These are phyloP conservation scores for Sarocladium oryzae DNA, from an alignment of 2,329 filamentous ascomycete species.

Conservation along the genomic window DNA sequence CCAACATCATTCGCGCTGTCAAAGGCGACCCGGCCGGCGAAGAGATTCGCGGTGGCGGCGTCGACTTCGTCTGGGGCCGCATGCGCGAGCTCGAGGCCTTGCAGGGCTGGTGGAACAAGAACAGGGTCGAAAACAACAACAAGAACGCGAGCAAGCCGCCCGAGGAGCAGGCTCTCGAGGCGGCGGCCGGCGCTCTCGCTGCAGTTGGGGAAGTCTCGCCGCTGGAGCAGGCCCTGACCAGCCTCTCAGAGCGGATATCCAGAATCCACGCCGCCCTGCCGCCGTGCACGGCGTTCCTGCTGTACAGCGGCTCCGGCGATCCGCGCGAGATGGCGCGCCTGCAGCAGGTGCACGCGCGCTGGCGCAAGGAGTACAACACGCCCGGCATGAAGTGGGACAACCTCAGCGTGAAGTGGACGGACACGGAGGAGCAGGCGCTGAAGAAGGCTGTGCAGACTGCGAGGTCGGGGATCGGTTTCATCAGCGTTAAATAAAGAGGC, in stretches of 20 bases:
- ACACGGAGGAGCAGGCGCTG: constrained; percentile 57
- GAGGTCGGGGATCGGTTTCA: constrained; percentile 57
- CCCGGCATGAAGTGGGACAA: constrained; percentile 60
- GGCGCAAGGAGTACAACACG: constrained; percentile 58
- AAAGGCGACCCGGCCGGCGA: constrained; percentile 51
- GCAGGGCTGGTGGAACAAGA: constrained; percentile 62
- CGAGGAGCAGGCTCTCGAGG: constrained; percentile 3
- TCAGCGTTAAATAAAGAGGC: constrained; percentile 50
- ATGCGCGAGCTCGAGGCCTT: constrained; percentile 59
- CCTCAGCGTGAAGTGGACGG: constrained; percentile 61
- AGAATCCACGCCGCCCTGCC: constrained; percentile 53
- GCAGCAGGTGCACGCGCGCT: constrained; percentile 53
- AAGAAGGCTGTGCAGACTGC: constrained; percentile 50
- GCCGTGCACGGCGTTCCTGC: constrained; percentile 57
- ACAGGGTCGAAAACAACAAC: constrained; percentile 30
- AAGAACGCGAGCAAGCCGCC: constrained; percentile 27
- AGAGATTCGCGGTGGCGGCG: constrained; percentile 52
- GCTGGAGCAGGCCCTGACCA: constrained; percentile 40
- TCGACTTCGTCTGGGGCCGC: constrained; percentile 61
- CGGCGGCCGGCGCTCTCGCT: constrained; percentile 11
- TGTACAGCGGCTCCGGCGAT: constrained; percentile 61
- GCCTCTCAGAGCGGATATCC: constrained; percentile 42
- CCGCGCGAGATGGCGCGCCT: constrained; percentile 59
- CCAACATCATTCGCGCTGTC: constrained; percentile 50
- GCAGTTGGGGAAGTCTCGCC: constrained; percentile 19